These are phyloP conservation scores for Serendipita sp. DNA, from an alignment of 768 basidiomycete species.

Conservation along the genomic window DNA sequence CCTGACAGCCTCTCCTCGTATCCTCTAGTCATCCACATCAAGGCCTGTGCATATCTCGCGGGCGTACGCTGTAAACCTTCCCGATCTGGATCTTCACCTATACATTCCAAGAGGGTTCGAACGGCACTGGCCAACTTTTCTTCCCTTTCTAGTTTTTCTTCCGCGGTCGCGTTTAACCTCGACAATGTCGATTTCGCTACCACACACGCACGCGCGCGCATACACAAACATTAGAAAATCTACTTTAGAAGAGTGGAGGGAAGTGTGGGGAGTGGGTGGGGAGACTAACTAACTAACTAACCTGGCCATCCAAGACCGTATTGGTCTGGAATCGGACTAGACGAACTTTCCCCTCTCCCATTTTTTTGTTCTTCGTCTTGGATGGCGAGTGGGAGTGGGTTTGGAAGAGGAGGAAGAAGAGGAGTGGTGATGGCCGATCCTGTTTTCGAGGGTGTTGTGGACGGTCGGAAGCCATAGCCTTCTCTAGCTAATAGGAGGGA, in stretches of 20 bases:
- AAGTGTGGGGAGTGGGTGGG: slow-evolving; percentile 2
- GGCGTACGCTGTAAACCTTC: slow-evolving; percentile 88
- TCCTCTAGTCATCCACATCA: slow-evolving; percentile 98
- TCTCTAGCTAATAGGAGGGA: too few species aligned
- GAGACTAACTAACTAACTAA: too few species aligned
- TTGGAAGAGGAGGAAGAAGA: too few species aligned
- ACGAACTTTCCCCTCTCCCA: not conserved
- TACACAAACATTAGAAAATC: not conserved
- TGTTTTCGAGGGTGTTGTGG: too few species aligned
- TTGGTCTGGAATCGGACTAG: slow-evolving; percentile 28
- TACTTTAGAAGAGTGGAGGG: not conserved
- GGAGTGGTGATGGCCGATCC: too few species aligned
- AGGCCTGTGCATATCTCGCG: slow-evolving; percentile 87
- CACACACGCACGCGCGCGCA: slow-evolving; percentile 5
- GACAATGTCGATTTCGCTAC: slow-evolving; percentile 80
- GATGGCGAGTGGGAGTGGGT: too few species aligned
- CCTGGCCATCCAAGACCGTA: slow-evolving; percentile 92
- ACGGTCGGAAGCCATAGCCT: too few species aligned
- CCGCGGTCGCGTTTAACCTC: slow-evolving; percentile 63
- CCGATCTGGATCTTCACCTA: slow-evolving; percentile 93
- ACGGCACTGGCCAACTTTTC: slow-evolving; percentile 76
- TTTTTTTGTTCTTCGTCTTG: not conserved
- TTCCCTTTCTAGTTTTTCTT: slow-evolving; percentile 56
- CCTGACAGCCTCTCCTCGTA: slow-evolving; percentile 92
- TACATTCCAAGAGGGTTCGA: slow-evolving; percentile 85